phyloP scores from a whole-genome alignment of 495 filamentous ascomycete species.

The Podospora pseudocomata region DNA sequence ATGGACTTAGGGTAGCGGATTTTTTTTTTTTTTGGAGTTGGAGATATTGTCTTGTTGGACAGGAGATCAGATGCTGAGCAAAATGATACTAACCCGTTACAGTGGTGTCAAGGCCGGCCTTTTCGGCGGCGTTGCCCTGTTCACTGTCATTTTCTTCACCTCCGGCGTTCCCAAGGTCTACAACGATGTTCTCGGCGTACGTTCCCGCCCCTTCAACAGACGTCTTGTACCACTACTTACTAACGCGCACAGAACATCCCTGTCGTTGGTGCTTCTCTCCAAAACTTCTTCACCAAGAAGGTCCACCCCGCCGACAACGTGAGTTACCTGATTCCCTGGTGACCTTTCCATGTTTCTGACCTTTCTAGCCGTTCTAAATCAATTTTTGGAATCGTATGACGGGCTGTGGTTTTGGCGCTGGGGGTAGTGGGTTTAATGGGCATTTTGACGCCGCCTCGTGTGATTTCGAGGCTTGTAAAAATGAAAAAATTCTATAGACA shows the following conservation, averaged over 20 bases:
- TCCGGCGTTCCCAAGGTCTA: slow-evolving; percentile 56
- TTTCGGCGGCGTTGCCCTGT: slow-evolving; percentile 54
- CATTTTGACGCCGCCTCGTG: slow-evolving; percentile 9
- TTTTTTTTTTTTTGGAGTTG: too few species aligned
- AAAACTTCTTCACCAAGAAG: slow-evolving; percentile 45
- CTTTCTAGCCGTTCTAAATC: slow-evolving; percentile 45
- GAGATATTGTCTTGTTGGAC: background rate
- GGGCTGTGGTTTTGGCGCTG: slow-evolving; percentile 11
- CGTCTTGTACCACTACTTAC: background rate
- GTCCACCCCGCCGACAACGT: slow-evolving; percentile 59
- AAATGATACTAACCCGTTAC: background rate
- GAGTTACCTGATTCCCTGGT: slow-evolving; percentile 16
- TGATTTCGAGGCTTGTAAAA: slow-evolving; percentile 5
- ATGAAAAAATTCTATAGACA: slow-evolving; percentile 11
- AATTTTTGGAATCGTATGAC: background rate
- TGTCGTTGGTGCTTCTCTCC: slow-evolving; percentile 33
- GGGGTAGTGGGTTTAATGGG: slow-evolving; percentile 11
- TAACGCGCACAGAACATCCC: slow-evolving; percentile 50
- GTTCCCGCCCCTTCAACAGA: background rate
- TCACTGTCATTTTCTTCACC: slow-evolving; percentile 57
- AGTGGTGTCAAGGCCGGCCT: slow-evolving; percentile 45
- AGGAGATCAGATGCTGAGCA: background rate
- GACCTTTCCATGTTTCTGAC: background rate
- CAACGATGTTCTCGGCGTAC: slow-evolving; percentile 52
- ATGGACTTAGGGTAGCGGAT: too few species aligned